Base-by-base conservation (phyloP, 148 eudicot genomes). In the Dysphania ambrosioides region DNA sequence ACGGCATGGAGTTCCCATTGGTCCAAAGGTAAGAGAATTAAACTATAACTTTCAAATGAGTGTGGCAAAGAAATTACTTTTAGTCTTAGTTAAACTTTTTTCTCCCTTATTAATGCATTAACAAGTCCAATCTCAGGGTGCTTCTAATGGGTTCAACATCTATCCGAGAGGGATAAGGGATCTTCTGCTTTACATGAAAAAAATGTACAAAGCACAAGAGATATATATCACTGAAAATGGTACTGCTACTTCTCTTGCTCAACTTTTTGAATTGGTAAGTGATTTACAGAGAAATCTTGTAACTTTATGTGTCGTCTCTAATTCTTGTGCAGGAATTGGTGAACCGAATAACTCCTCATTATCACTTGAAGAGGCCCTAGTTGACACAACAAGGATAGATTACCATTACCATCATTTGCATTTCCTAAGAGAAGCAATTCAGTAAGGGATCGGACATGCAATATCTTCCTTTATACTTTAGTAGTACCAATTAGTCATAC, bases 181-280 rank as follows among this genome's bases (percentile, higher is more conserved):
- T 27, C 61, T 78, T 66, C 53, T 82, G n/a, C 40, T 66, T 29
- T 42, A 82, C 56, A 66, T 67, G 72, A 78, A 78, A 44, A 53
- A 40, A 26, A 78, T 75, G 55, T 82, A 82, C 58, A 78, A 66
- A 2, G 47, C 71, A 34, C 76, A 26, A 49, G 40, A 32, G 23
- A 51, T 82, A 40, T 78, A 78, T 23, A 79, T 82, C 60, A 75
- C 85, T 6, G 85, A 82, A 61, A 82, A 82, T 72, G 85, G 85
- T 82, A 79, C 18, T 41, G 9, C 8, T 10, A 40, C 34, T 58
- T 49, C 29, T 38, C 35, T 44, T 24, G 42, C 64, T 58, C 8
- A 57, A 3, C 3, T 66, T 27, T 5, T 27, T 24, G 27, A 59
- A 59, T 18, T 24, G 34, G 13, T 32, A 62, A 62, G 38, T 15